phyloP scores from a whole-genome alignment of 2,329 filamentous ascomycete genomes.

The Dothiorella sarmentorum region DNA sequence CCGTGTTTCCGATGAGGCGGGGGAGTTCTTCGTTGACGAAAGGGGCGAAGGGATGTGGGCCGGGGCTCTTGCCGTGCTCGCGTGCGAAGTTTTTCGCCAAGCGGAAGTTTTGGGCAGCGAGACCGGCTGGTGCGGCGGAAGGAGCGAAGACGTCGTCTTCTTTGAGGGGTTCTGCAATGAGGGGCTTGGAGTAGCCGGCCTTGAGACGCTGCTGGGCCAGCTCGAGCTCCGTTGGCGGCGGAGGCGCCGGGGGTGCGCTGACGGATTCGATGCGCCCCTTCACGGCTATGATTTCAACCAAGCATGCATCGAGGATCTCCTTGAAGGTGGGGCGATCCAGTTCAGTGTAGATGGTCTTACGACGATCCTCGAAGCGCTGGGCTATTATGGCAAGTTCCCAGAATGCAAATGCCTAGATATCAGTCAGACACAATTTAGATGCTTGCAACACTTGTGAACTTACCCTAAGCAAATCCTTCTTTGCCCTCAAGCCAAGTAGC shows the following conservation, averaged over 20 bases:
- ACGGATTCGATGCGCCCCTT: slow-evolving; percentile 61
- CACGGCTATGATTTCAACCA: slow-evolving; percentile 66
- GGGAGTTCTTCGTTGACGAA: slow-evolving; percentile 23
- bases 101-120: slow-evolving; percentile 38
- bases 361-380: slow-evolving; percentile 67
- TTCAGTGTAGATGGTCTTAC: slow-evolving; percentile 79
- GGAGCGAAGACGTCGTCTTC: slow-evolving; percentile 47
- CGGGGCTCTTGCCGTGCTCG: slow-evolving; percentile 39
- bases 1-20: not conserved
- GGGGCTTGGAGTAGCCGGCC: slow-evolving; percentile 25
- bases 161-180: slow-evolving; percentile 46
- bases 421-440: slow-evolving; percentile 19
- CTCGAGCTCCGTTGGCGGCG: slow-evolving; percentile 38
- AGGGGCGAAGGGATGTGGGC: slow-evolving; percentile 8
- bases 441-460: slow-evolving; percentile 22
- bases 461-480: slow-evolving; percentile 73
- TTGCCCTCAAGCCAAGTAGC: slow-evolving; percentile 76
- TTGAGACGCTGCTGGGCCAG: not conserved
- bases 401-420: slow-evolving; percentile 69
- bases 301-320: slow-evolving; percentile 68
- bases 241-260: slow-evolving; percentile 30
- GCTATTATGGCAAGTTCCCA: slow-evolving; percentile 87
- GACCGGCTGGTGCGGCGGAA: slow-evolving; percentile 36
- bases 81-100: slow-evolving; percentile 43
- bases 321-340: slow-evolving; percentile 84